Evolutionary conservation across 495 filamentous ascomycete genomes (phyloP).

Genomic region (Aspergillus conjunctus): DNA sequence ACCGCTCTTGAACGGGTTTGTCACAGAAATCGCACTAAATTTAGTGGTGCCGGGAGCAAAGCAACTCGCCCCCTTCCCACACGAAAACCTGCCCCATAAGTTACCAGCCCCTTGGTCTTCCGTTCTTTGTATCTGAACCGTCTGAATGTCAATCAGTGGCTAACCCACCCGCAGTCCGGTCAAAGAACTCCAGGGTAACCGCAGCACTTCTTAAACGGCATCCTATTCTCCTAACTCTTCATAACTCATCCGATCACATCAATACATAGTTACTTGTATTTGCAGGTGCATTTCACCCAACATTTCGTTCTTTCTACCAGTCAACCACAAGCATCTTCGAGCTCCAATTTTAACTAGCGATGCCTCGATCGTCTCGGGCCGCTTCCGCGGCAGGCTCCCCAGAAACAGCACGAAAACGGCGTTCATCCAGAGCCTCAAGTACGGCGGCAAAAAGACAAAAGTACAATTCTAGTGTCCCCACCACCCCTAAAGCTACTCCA

Average conservation of each 20-base stretch:
- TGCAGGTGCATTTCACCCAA: not conserved
- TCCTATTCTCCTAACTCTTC: not conserved
- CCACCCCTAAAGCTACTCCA: constrained; percentile 5
- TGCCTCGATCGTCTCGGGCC: constrained; percentile 48
- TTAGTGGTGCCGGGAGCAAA: constrained; percentile 26
- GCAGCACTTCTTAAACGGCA: constrained; percentile 1
- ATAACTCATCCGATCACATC: not conserved
- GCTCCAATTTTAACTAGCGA: constrained; percentile 20
- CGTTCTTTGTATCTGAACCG: constrained; percentile 19
- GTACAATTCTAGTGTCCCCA: constrained; percentile 36
- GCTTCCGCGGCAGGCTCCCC: constrained; percentile 31
- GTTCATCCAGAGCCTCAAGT: constrained; percentile 38
- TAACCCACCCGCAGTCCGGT: constrained; percentile 12
- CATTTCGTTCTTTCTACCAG: not conserved
- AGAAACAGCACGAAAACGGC: constrained; percentile 41
- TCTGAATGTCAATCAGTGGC: constrained; percentile 27
- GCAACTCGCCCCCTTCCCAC: constrained; percentile 25
- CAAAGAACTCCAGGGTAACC: constrained; percentile 2
- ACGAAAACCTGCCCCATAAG: constrained; percentile 28
- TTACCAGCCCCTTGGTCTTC: constrained; percentile 30
- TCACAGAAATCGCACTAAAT: constrained; percentile 20
- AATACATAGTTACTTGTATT: constrained; percentile 15
- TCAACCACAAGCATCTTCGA: not conserved
- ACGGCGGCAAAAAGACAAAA: constrained; percentile 48
- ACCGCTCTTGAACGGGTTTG: constrained; percentile 19